phyloP scores from a whole-genome alignment of 2,329 filamentous ascomycete genomes.

The Cladobotryum mycophilum region DNA sequence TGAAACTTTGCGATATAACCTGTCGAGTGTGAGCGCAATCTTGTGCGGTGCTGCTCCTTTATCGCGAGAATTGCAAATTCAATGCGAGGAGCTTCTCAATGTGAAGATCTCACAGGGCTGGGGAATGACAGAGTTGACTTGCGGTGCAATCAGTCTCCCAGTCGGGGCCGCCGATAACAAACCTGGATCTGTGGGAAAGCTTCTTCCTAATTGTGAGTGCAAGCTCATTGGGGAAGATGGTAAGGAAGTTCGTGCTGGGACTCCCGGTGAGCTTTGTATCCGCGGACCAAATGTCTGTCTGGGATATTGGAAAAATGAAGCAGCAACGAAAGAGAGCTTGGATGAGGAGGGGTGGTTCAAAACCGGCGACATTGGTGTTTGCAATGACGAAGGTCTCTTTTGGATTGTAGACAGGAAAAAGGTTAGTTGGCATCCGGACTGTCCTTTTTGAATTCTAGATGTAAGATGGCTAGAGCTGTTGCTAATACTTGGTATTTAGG shows the following conservation, averaged over 20 bases:
- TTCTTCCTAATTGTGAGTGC: conserved; percentile 48
- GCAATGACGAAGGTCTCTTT: conserved; percentile 40
- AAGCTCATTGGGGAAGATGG: conserved; percentile 49
- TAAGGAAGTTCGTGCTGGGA: conserved; percentile 39
- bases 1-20: conserved; percentile 44
- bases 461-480: not conserved
- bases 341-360: conserved; percentile 50
- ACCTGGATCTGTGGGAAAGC: conserved; percentile 44
- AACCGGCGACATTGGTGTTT: conserved; percentile 51
- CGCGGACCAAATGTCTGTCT: conserved; percentile 51
- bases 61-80: conserved; percentile 34
- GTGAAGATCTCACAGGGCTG: conserved; percentile 45
- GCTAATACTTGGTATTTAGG: conserved; percentile 26
- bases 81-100: conserved; percentile 38
- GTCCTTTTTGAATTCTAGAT: not conserved
- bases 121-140: conserved; percentile 54
- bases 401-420: conserved; percentile 45
- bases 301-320: conserved; percentile 52
- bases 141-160: conserved; percentile 36
- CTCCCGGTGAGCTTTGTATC: conserved; percentile 49
- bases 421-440: conserved; percentile 18
- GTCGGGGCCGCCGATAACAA: conserved; percentile 25
- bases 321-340: conserved; percentile 45
- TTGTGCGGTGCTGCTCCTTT: conserved; percentile 49
- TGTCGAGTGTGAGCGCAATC: conserved; percentile 42